These are phyloP conservation scores for Staphylotrichum longicolle DNA, from an alignment of 495 filamentous ascomycete species.

Conservation along the genomic window DNA sequence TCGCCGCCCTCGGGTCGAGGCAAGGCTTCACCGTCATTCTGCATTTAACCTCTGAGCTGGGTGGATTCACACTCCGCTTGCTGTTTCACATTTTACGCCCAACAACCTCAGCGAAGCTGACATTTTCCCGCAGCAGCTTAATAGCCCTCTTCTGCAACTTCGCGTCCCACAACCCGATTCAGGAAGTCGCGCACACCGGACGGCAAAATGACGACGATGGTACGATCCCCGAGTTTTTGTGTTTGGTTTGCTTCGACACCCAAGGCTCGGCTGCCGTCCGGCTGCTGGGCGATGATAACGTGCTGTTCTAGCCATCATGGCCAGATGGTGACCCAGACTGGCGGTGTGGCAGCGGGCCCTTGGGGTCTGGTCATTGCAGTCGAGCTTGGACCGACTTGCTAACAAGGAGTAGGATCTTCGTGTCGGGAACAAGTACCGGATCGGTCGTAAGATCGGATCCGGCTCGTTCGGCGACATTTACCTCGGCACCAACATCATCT, in stretches of 20 bases:
- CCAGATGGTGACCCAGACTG: not conserved
- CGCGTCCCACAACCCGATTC: not conserved
- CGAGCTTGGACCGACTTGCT: not conserved
- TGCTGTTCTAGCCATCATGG: not conserved
- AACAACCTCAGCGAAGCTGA: slow-evolving; percentile 10
- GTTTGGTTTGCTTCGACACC: not conserved
- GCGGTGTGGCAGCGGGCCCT: slow-evolving; percentile 10
- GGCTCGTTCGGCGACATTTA: slow-evolving; percentile 99
- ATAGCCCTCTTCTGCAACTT: not conserved
- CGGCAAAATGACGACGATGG: slow-evolving; percentile 52
- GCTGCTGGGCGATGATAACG: not conserved
- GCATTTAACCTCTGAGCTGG: slow-evolving; percentile 14
- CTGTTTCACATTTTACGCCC: not conserved
- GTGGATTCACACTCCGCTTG: slow-evolving; percentile 3
- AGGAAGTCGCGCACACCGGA: not conserved
- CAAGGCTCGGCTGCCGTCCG: not conserved
- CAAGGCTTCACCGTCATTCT: slow-evolving; percentile 12
- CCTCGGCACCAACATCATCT: slow-evolving; percentile 99
- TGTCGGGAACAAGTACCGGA: slow-evolving; percentile 99
- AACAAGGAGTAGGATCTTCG: slow-evolving; percentile 74
- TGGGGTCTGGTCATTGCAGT: not conserved
- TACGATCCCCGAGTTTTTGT: slow-evolving; percentile 29
- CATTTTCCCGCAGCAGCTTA: not conserved
- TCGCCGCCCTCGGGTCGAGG: slow-evolving; percentile 5
- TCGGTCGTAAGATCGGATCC: slow-evolving; percentile 98